Conservation (phyloP, 176 grass and related monocot species). For the Alloteropsis semialata region DNA sequence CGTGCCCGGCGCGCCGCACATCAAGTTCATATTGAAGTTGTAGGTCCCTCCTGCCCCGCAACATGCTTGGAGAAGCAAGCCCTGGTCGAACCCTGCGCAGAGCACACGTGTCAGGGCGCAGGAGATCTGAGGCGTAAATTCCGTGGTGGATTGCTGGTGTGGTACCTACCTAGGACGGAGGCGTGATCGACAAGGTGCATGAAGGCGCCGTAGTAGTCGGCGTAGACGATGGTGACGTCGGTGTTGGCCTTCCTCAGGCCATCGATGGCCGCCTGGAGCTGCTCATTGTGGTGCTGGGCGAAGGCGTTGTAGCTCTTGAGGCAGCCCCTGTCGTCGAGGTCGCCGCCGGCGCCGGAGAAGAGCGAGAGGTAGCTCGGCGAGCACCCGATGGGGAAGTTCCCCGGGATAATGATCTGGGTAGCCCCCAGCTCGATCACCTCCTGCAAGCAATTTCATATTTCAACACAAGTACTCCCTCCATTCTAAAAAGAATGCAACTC, state of each 20-base stretch:
- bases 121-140: too few species aligned
- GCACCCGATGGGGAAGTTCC: constrained; percentile 88
- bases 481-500: too few species aligned
- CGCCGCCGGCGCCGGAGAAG: constrained; percentile 34
- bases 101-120: neutral
- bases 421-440: constrained; percentile 67
- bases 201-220: constrained; percentile 83
- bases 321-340: constrained; percentile 58
- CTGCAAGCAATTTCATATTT: constrained; percentile 18
- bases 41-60: constrained; percentile 56
- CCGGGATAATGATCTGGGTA: constrained; percentile 60
- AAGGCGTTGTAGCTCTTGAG: constrained; percentile 79
- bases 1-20: constrained; percentile 56
- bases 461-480: too few species aligned
- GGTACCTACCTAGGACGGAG: constrained; percentile 33
- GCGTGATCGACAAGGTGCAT: constrained; percentile 68
- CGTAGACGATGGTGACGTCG: constrained; percentile 57
- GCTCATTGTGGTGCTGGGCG: constrained; percentile 64
- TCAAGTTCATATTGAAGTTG: constrained; percentile 63
- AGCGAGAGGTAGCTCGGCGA: constrained; percentile 81
- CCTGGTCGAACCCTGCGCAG: constrained; percentile 55
- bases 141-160: too few species aligned
- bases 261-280: constrained; percentile 50
- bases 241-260: constrained; percentile 47
- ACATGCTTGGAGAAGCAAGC: constrained; percentile 53